Base-by-base conservation (phyloP, 2,329 filamentous ascomycete genomes). In the Penicillium glabrum region DNA sequence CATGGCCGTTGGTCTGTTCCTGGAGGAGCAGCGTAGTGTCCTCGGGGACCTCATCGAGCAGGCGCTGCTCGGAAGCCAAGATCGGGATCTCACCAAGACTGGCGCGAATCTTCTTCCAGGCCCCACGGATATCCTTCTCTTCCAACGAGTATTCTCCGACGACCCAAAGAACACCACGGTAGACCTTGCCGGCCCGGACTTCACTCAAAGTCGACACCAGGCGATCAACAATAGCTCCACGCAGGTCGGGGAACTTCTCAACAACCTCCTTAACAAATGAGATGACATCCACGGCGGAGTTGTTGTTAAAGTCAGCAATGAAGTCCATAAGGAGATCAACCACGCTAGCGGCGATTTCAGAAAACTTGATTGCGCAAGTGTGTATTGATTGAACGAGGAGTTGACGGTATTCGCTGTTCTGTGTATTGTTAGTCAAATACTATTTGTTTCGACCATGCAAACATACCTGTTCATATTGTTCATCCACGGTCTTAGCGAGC, bases 191-290 rank as follows among this genome's bases (percentile, higher is more conserved):
- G 61, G 95, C 93, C 58, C 95, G 88, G 26, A 99, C 95, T 75
- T 99, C 95, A 67, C 88, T 88, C 45, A 99, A 82, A 1, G 95
- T 98, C 14, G 90, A 89, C 7, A 98, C 93, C 16, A 99, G 81
- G 59, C 93, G 89, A 68, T 89, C 86, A 7, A 98, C 89, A 65
- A 99, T 98, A 1, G 90, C 89, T 33, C 88, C 86, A 59, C 95
- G 88, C 56, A 99, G 83, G 67, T 90, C 87, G 8, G 95, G 95
- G 80, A 98, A 99, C 71, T 96, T 96, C 78, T 99, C 95, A 7
- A 98, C 93, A 3, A 99, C 95, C 74, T 99, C 95, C 78, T 99
- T 99, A 62, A 99, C 93, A 71, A 99, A 99, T 54, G 91, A 93
- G 71, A 99, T 98, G 53, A 99, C 93, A 75, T 99, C 95, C 29